A percentile compares a stretch with the other conserved stretches of the same genome.
Conservation (phyloP, 495 filamentous ascomycete species). For the Lepraria neglecta region DNA sequence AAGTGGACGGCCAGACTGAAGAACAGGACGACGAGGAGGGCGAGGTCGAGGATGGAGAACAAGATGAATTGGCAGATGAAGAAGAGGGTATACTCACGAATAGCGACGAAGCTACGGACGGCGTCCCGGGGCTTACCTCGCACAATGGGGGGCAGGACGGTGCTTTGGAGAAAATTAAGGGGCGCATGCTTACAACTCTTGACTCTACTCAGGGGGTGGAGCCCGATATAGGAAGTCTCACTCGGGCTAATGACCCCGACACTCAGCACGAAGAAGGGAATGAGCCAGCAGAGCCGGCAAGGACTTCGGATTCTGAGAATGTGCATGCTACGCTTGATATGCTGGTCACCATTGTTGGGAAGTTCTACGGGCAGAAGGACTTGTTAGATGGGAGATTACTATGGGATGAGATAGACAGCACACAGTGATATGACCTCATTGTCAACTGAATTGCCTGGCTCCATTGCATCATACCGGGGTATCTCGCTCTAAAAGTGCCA, state of each 20-base stretch:
- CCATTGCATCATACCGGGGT: not conserved
- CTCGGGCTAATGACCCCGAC: not conserved
- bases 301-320: no score
- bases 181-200: not conserved
- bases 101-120: conserved; percentile 16
- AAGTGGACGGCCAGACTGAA: conserved; percentile 1
- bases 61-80: conserved; percentile 20
- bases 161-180: not conserved
- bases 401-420: conserved; percentile 32
- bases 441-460: not conserved
- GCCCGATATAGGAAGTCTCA: not conserved
- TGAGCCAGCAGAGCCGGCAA: no score
- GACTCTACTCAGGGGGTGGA: conserved; percentile 19
- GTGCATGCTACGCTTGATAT: conserved; percentile 66
- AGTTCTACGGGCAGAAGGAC: conserved; percentile 87
- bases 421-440: not conserved
- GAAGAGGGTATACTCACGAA: conserved; percentile 26
- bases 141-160: not conserved
- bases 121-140: conserved; percentile 21
- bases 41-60: conserved; percentile 21
- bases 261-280: not conserved
- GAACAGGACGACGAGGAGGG: conserved; percentile 17
- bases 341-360: conserved; percentile 83
- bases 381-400: conserved; percentile 63
- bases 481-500: no score